Base-by-base conservation (phyloP, 1,139 yeast genomes). In the Taphrina wiesneri region DNA sequence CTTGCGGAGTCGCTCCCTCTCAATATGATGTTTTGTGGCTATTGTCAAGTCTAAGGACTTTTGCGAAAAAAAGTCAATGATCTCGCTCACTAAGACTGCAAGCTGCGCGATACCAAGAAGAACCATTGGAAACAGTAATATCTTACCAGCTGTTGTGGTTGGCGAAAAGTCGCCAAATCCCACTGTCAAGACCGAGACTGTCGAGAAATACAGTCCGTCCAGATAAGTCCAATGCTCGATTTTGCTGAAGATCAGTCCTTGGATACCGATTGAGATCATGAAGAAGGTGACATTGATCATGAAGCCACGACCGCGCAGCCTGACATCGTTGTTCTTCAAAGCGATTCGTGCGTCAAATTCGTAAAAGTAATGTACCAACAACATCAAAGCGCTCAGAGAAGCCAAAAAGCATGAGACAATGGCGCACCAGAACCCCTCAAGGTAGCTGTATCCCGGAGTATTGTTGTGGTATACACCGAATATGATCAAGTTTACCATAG, bases 71-170 rank as follows among this genome's bases (percentile, higher is more conserved):
- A 36, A 60, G 21, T 52, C 54, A 30, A 60, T 60, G 43, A 60
- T 49, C 32, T 41, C 51, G 21, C 57, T 36, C 2, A 60, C 57
- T 9, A 49, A 6, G 1, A 52, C 56, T 17, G 57, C 64, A n/a
- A 60, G 23, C 13, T 52, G 65, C 11, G 39, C 43, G 26, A 62
- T 53, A 67, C 34, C 73, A n/a, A 45, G 11, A 7, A 62, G 21
- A 23, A 45, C 60, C 11, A 53, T 7, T 4, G 65, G 65, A 32
- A 53, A 52, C 21, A 62, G 36, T 32, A 62, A 26, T 6, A 62
- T 62, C 47, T 53, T 52, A 36, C 60, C 59, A 4, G 65, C 59
- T 6, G 65, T 62, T 2, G 59, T 52, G 4, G 53, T 36, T 11
- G 60, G 65, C 6, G 32, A 21, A 26, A 62, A 41, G 36, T 62